Base-by-base conservation (phyloP, 2,329 filamentous ascomycete genomes). In the Didymosphaeria variabile region DNA sequence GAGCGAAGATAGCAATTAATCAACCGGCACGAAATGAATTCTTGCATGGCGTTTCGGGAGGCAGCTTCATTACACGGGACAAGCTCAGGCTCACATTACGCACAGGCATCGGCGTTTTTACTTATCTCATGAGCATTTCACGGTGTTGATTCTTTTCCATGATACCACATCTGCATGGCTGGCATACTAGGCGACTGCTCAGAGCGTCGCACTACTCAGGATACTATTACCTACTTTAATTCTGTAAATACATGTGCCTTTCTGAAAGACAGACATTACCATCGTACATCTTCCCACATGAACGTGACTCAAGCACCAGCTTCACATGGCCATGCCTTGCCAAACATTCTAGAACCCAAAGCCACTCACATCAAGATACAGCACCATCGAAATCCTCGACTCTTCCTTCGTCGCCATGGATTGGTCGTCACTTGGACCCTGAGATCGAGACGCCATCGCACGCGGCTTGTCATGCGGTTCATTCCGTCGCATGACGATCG, bases 1-100 rank as follows among this genome's bases (percentile, higher is more conserved):
- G 17, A 70, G 67, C 56, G 69, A 74, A n/a, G 73, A 76, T 60
- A 76, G 74, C 61, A 69, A 42, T 61, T 76, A 58, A 70, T 9
- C 31, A 23, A 32, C 29, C 51, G 47, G 17, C 46, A 59, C 58
- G 19, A 40, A 15, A 34, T 10, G 13, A 40, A 40, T 40, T 40
- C 19, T 42, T 49, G 26, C 21, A 50, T 21, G 57, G 59, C 55
- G 45, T 65, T 61, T 26, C 23, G 34, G 15, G 31, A 52, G 7
- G 31, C 21, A 40, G 32, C 53, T 53, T 60, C 59, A 64, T 54
- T 55, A 58, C 59, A 55, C 42, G 29, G 38, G 17, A 55, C 38
- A 38, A 31, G 38, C 38, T 23, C 44, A 61, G 49, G 56, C n/a
- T 53, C 50, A 57, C 56, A 59, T 57, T 34, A 21, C 13, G 38